These are phyloP conservation scores for Adiantum capillusveneris DNA, from an alignment of 75 land plant genomes.

Conservation along the genomic window DNA sequence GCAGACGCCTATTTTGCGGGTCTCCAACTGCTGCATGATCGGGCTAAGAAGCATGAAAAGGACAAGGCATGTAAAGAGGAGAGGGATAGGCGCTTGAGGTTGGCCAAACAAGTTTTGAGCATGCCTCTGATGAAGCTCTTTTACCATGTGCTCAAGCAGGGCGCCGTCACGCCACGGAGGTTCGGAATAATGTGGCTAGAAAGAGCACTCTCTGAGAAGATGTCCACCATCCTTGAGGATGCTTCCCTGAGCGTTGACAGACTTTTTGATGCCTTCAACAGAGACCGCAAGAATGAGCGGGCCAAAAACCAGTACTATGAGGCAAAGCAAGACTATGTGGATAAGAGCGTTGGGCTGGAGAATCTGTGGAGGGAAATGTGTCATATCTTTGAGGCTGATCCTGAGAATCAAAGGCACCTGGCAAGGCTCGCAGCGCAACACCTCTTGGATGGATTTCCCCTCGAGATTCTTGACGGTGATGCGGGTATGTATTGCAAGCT, in stretches of 20 bases:
- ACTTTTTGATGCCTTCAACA: not conserved
- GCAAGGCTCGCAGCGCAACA: slow-evolving; percentile 12
- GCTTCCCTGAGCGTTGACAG: not conserved
- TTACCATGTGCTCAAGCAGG: not conserved
- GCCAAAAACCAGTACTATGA: not conserved
- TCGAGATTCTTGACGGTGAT: slow-evolving; percentile 18
- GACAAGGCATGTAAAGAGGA: not conserved
- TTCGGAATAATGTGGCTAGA: not conserved
- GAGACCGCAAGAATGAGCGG: not conserved
- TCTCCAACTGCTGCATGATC: no score
- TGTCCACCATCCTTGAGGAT: not conserved
- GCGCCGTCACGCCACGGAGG: not conserved
- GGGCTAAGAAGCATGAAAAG: no score
- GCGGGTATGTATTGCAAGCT: slow-evolving; percentile 9
- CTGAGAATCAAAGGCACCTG: not conserved
- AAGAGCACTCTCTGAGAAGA: not conserved
- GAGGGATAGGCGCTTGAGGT: not conserved
- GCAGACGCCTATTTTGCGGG: not conserved
- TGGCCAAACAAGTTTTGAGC: not conserved
- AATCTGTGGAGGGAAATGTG: slow-evolving; percentile 22
- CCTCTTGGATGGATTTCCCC: slow-evolving; percentile 14
- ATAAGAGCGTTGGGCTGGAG: slow-evolving; percentile 7
- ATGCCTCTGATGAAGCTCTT: no score
- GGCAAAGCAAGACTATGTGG: slow-evolving; percentile 14
- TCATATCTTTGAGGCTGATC: slow-evolving; percentile 14